Base-by-base conservation (phyloP, 768 basidiomycete species). In the Exidia glandulosa region DNA sequence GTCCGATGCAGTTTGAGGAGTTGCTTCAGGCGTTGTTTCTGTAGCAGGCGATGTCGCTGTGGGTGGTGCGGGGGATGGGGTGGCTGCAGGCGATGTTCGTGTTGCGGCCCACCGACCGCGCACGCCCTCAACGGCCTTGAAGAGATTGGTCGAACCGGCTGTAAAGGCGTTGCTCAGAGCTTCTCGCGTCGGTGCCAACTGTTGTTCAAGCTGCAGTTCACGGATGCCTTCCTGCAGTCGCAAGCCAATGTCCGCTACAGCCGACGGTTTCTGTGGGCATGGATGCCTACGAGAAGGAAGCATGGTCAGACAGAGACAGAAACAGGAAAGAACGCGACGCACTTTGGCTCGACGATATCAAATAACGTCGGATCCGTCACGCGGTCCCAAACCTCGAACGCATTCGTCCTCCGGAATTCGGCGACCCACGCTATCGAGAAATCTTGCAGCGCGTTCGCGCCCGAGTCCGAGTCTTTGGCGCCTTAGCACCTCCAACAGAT, bases 291-390 rank as follows among this genome's bases (percentile, higher is more conserved):
- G 41, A 56, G 45, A 36, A 33, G 27, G 52, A 47, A 2, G 56
- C 9, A 31, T 58, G 33, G 48, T 30, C 34, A 16, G 27, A 32
- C 41, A 27, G 33, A 23, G 41, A 58, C 36, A 58, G 54, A 57
- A 9, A 45, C 16, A 3, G 1, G 1, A 16, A 57, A 65, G 29
- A 37, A 36, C 19, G 19, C 64, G 16, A 69, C 76, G 30, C 62
- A 93, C 92, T 90, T 79, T 34, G 95, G 90, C 70, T 99, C 96
- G 58, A 95, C 82, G 55, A 98, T 90, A 69, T 99, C 96, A 68
- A 99, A 99, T 12, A 98, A 73, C 62, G 92, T 76, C 1, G 92
- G 88, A 71, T 99, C 96, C 1, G 96, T 98, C 41, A 85, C 82
- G 50, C 82, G 76, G 56, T 97, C 84, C 96, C 96, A 99, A 2